Conservation (phyloP, 2,329 filamentous ascomycete genomes). For the Alternaria angustiovoidea region DNA sequence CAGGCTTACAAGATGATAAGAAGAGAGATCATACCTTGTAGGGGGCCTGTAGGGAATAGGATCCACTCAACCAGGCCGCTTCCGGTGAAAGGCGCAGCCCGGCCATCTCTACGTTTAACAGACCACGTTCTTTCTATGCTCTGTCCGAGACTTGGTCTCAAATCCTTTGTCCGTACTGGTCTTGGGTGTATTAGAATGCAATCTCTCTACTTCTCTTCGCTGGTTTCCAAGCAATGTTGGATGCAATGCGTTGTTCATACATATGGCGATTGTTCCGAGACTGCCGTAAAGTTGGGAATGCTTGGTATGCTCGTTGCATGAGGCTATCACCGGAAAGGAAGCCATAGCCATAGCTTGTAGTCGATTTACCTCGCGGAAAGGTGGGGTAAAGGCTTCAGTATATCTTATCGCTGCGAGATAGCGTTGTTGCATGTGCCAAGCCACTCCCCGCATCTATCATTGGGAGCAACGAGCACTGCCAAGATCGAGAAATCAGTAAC, state of each 20-base stretch:
- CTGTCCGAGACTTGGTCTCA: background rate
- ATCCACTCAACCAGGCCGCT: background rate
- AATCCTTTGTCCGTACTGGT: background rate
- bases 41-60: background rate
- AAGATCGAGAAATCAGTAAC: background rate
- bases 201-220: background rate
- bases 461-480: background rate
- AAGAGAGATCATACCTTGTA: background rate
- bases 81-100: background rate
- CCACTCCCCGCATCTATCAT: background rate
- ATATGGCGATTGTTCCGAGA: background rate
- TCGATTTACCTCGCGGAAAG: background rate
- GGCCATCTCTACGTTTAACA: background rate
- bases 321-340: background rate
- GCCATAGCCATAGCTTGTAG: background rate
- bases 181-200: background rate
- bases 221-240: background rate
- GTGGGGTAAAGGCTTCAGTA: background rate
- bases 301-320: constrained; percentile 1
- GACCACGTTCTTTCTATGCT: background rate
- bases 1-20: constrained; percentile 3
- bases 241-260: background rate
- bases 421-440: constrained; percentile 6
- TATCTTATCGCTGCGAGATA: constrained; percentile 11
- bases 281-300: background rate